Percentiles rank a stretch among this genome's conserved stretches.
Evolutionary conservation across 2,329 filamentous ascomycete species (phyloP).

Genomic region (Pseudonectria buxi): DNA sequence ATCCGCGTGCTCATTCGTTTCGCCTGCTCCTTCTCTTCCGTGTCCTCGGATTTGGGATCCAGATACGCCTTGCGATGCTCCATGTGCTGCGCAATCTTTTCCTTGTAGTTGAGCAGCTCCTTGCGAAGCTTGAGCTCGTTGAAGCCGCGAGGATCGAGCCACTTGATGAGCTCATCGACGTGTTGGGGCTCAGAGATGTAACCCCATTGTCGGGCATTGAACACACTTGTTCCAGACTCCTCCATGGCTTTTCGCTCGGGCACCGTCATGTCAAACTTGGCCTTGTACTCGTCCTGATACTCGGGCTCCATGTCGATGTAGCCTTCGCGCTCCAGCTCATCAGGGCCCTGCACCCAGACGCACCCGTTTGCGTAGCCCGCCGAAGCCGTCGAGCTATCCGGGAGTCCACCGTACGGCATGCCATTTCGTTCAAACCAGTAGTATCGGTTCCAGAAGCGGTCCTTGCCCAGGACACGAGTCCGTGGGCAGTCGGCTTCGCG

Average conservation of each 20-base stretch:
- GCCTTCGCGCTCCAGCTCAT: conserved; percentile 77
- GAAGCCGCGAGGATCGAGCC: conserved; percentile 80
- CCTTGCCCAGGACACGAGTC: conserved; percentile 82
- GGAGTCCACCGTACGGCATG: conserved; percentile 89
- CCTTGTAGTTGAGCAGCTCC: conserved; percentile 70
- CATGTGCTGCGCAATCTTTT: conserved; percentile 75
- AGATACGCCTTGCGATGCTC: conserved; percentile 67
- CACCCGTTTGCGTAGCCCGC: conserved; percentile 91
- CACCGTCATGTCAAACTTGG: conserved; percentile 73
- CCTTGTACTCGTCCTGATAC: conserved; percentile 67
- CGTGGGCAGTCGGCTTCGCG: conserved; percentile 90
- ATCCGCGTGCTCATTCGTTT: conserved; percentile 41
- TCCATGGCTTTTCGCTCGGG: conserved; percentile 78
- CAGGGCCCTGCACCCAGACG: conserved; percentile 93
- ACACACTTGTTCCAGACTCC: conserved; percentile 75
- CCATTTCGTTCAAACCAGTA: conserved; percentile 99
- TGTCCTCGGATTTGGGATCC: conserved; percentile 28
- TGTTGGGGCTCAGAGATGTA: conserved; percentile 78
- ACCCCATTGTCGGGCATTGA: conserved; percentile 77
- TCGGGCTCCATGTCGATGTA: conserved; percentile 74
- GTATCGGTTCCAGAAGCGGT: conserved; percentile 96
- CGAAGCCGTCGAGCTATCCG: conserved; percentile 77
- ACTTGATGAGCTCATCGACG: conserved; percentile 72
- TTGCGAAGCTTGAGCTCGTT: conserved; percentile 85
- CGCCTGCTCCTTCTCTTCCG: conserved; percentile 33